Evolutionary conservation across 306 rosid species (phyloP).

Genomic region (Glycyrrhiza uralensis): DNA sequence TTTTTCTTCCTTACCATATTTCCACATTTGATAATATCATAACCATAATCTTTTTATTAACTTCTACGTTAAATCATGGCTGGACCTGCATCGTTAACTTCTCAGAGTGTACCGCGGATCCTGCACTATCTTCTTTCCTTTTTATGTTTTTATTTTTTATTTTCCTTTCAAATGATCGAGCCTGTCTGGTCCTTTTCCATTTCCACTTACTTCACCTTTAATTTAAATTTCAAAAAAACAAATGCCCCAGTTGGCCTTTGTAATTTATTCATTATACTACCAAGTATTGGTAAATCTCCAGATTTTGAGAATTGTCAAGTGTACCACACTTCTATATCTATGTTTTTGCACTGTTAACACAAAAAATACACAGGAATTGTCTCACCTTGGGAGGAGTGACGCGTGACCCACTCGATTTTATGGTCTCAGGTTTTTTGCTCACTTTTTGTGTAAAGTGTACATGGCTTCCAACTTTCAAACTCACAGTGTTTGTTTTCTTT

Average conservation of each 20-base stretch:
- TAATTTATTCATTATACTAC: too few species aligned
- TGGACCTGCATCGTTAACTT: slow-evolving; percentile 2
- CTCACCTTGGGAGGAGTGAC: slow-evolving; percentile 47
- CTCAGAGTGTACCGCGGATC: slow-evolving; percentile 37
- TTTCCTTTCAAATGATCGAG: too few species aligned
- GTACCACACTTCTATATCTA: slow-evolving; percentile 32
- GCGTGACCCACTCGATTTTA: slow-evolving; percentile 44
- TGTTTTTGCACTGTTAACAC: slow-evolving; percentile 19
- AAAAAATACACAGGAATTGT: slow-evolving; percentile 18
- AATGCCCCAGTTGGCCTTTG: neutral
- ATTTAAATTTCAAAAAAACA: slow-evolving; percentile 55
- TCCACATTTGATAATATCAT: slow-evolving; percentile 16
- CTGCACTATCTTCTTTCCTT: slow-evolving; percentile 3
- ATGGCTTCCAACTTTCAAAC: slow-evolving; percentile 30
- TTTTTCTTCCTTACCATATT: neutral
- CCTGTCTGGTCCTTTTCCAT: slow-evolving; percentile 54
- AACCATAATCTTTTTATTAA: neutral
- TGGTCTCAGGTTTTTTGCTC: slow-evolving; percentile 28
- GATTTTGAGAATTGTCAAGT: slow-evolving; percentile 17
- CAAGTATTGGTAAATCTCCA: slow-evolving; percentile 2
- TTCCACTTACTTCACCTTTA: slow-evolving; percentile 58
- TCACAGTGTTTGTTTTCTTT: neutral
- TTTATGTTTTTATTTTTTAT: neutral
- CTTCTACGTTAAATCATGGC: slow-evolving; percentile 14
- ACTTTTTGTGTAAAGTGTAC: slow-evolving; percentile 30